Percentiles rank a stretch among this genome's conserved stretches.
phyloP scores from a whole-genome alignment of 495 filamentous ascomycete species.

The Xylaria telfairii region DNA sequence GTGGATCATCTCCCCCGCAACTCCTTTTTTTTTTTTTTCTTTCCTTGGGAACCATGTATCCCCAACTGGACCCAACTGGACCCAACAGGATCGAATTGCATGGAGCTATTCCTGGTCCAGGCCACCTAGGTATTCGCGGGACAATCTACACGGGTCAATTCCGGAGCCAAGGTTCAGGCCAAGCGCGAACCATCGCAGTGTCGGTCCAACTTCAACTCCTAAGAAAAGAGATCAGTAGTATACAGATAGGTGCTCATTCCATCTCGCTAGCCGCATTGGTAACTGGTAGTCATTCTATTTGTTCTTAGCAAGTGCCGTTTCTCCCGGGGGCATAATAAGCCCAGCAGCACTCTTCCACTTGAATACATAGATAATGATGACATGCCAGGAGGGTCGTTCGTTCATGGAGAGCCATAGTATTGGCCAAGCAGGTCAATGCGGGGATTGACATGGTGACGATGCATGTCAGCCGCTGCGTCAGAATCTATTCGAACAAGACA shows the following conservation, averaged over 20 bases:
- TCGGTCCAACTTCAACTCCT: background rate
- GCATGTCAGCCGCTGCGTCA: background rate
- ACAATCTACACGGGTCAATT: background rate
- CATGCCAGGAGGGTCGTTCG: background rate
- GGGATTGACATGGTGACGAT: background rate
- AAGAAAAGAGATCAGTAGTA: background rate
- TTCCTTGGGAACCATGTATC: background rate
- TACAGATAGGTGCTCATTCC: background rate
- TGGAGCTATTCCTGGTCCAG: slow-evolving; percentile 5
- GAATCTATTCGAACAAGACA: background rate
- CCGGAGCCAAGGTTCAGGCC: slow-evolving; percentile 2
- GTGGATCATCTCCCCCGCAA: slow-evolving; percentile 9
- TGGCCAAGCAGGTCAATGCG: background rate
- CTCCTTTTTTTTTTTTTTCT: background rate
- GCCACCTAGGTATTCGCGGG: background rate
- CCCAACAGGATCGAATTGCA: slow-evolving; percentile 7
- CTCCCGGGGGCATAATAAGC: background rate
- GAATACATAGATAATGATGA: background rate
- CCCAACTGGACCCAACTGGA: too few species aligned
- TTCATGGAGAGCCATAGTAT: background rate
- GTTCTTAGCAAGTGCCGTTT: background rate
- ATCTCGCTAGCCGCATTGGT: background rate
- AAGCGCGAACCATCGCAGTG: slow-evolving; percentile 1
- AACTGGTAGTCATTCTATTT: background rate
- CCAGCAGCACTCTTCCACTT: background rate